A percentile compares a stretch with the other conserved stretches of the same genome.
Evolutionary conservation across 108 stramenopile species (phyloP).

Genomic region (Cylindrotheca fusiformis): DNA sequence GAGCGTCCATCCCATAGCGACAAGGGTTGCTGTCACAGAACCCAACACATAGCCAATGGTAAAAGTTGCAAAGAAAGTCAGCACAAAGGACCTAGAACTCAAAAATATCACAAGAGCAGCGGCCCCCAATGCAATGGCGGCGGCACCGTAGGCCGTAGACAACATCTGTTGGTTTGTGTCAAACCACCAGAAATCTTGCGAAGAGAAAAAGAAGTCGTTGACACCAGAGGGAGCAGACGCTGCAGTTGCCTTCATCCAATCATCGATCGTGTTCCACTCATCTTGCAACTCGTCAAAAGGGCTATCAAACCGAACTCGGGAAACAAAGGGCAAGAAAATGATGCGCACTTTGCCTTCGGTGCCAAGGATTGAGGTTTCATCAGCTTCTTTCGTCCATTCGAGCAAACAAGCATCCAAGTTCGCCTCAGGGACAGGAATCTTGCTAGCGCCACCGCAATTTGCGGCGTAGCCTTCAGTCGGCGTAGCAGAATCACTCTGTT

Average conservation of each 20-base stretch:
- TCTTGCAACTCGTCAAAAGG: constrained; percentile 33
- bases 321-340: constrained; percentile 24
- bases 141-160: constrained; percentile 32
- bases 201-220: constrained; percentile 23
- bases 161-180: constrained; percentile 49
- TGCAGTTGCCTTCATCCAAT: constrained; percentile 29
- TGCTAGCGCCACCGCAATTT: constrained; percentile 38
- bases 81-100: constrained; percentile 35
- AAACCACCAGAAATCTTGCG: constrained; percentile 47
- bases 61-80: constrained; percentile 39
- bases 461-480: constrained; percentile 21
- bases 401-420: constrained; percentile 48
- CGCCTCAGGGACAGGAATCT: constrained; percentile 34
- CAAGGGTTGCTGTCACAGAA: constrained; percentile 48
- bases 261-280: constrained; percentile 41
- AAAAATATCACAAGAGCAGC: constrained; percentile 44
- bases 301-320: constrained; percentile 30
- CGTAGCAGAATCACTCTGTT: constrained; percentile 12
- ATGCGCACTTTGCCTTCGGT: constrained; percentile 30
- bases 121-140: constrained; percentile 36
- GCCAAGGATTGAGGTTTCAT: constrained; percentile 18
- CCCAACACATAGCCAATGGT: constrained; percentile 47
- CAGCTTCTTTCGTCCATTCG: constrained; percentile 24
- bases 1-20: constrained; percentile 46
- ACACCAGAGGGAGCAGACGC: constrained; percentile 27